Percentiles rank a stretch among this genome's conserved stretches.
phyloP scores from a whole-genome alignment of 2,329 filamentous ascomycete genomes.

The Escovopsis sp. region DNA sequence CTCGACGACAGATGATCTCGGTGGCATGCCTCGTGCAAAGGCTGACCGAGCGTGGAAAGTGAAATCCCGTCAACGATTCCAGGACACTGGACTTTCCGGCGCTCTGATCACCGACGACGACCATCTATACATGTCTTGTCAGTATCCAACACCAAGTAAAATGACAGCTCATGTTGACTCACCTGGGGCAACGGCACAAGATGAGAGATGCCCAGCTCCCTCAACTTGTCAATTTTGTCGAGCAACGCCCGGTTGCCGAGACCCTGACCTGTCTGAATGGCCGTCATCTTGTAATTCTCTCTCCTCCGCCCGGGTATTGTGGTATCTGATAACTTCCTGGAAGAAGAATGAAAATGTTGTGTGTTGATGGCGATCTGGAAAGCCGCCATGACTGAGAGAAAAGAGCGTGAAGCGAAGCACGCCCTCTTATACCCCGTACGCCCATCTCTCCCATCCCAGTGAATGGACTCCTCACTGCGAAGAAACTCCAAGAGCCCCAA shows the following conservation, averaged over 20 bases:
- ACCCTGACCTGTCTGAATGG: not conserved
- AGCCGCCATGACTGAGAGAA: too few species aligned
- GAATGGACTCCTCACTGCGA: too few species aligned
- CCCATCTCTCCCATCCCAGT: too few species aligned
- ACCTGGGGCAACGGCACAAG: conserved; percentile 39
- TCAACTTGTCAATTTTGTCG: conserved; percentile 26
- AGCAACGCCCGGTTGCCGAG: conserved; percentile 12
- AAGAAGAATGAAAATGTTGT: too few species aligned
- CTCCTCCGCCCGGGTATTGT: too few species aligned
- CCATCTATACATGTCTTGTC: conserved; percentile 30
- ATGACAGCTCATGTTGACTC: conserved; percentile 1
- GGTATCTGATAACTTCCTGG: too few species aligned
- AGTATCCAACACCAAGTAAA: not conserved
- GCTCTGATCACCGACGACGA: conserved; percentile 72
- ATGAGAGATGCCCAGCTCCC: conserved; percentile 24
- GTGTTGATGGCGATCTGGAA: too few species aligned
- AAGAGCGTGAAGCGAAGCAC: too few species aligned
- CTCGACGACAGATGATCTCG: conserved; percentile 10
- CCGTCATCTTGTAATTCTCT: too few species aligned
- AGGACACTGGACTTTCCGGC: conserved; percentile 77
- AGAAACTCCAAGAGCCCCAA: too few species aligned
- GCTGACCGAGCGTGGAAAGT: conserved; percentile 28
- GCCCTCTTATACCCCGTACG: too few species aligned
- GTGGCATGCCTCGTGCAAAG: conserved; percentile 36
- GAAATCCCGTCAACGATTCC: conserved; percentile 43